A percentile compares a stretch with the other conserved stretches of the same genome.
Conservation (phyloP, 495 filamentous ascomycete genomes). For the Neurospora sp. region DNA sequence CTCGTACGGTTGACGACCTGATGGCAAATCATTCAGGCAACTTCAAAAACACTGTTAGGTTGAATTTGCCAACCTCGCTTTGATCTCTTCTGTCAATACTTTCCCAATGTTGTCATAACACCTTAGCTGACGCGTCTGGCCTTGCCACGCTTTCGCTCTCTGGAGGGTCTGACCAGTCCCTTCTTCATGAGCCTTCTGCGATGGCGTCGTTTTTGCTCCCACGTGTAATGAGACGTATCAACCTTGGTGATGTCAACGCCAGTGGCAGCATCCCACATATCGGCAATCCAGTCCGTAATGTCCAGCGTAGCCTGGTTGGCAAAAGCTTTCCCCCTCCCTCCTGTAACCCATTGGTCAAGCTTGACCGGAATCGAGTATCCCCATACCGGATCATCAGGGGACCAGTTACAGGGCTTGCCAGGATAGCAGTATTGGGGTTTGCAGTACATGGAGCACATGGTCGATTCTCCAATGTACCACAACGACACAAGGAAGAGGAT, state of each 20-base stretch:
- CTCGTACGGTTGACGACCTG: not conserved
- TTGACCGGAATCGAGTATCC: slow-evolving; percentile 45
- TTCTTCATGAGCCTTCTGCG: slow-evolving; percentile 32
- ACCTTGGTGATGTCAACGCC: slow-evolving; percentile 28
- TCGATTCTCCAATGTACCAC: slow-evolving; percentile 52
- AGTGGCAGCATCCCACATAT: slow-evolving; percentile 29
- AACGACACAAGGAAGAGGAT: slow-evolving; percentile 33
- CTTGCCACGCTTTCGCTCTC: slow-evolving; percentile 22
- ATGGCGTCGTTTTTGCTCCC: slow-evolving; percentile 25
- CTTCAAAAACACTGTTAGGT: not conserved
- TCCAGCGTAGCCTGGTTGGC: slow-evolving; percentile 22
- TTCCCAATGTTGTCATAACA: not conserved
- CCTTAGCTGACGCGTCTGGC: slow-evolving; percentile 3
- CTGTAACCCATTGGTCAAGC: slow-evolving; percentile 44
- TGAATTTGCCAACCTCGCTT: not conserved
- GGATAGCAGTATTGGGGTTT: slow-evolving; percentile 43
- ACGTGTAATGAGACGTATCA: slow-evolving; percentile 20
- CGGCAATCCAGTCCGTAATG: slow-evolving; percentile 29
- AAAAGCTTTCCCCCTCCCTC: slow-evolving; percentile 28
- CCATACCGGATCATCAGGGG: slow-evolving; percentile 40
- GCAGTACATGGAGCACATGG: slow-evolving; percentile 53
- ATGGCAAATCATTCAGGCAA: not conserved
- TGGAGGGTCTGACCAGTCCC: slow-evolving; percentile 22
- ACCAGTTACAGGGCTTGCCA: slow-evolving; percentile 34
- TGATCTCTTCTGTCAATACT: not conserved